A percentile compares a stretch with the other conserved stretches of the same genome.
These are phyloP conservation scores for Cicer chorassanicum DNA, from an alignment of 306 rosid species.

Conservation along the genomic window DNA sequence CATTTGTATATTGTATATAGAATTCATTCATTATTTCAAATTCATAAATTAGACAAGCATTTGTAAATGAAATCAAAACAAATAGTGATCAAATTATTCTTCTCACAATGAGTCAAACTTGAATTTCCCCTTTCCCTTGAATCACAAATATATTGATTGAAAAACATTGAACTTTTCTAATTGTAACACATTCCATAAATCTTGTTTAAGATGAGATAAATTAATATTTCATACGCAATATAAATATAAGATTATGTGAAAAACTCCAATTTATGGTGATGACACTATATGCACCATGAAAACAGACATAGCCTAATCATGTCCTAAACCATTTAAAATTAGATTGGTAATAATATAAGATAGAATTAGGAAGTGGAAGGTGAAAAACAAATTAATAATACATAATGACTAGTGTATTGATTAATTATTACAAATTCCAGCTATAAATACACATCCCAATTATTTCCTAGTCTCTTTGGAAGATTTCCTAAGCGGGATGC, in stretches of 20 bases:
- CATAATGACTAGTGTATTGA: too few species aligned
- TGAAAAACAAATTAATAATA: too few species aligned
- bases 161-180: neutral
- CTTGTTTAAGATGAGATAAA: too few species aligned
- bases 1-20: slow-evolving; percentile 40
- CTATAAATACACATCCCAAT: neutral
- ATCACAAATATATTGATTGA: neutral
- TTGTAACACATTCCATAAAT: too few species aligned
- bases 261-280: too few species aligned
- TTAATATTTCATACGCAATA: too few species aligned
- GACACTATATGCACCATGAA: too few species aligned
- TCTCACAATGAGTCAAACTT: neutral
- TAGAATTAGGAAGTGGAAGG: too few species aligned
- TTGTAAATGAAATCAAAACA: slow-evolving; percentile 39
- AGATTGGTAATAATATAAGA: too few species aligned
- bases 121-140: neutral
- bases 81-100: neutral
- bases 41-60: slow-evolving; percentile 25
- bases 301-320: too few species aligned
- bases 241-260: too few species aligned
- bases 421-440: slow-evolving; percentile 30
- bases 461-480: slow-evolving; percentile 60
- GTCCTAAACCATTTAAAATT: too few species aligned
- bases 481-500: slow-evolving; percentile 71
- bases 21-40: slow-evolving; percentile 35